These are phyloP conservation scores for Heracleum sosnowskyi DNA, from an alignment of 129 eudicot species.

Conservation along the genomic window DNA sequence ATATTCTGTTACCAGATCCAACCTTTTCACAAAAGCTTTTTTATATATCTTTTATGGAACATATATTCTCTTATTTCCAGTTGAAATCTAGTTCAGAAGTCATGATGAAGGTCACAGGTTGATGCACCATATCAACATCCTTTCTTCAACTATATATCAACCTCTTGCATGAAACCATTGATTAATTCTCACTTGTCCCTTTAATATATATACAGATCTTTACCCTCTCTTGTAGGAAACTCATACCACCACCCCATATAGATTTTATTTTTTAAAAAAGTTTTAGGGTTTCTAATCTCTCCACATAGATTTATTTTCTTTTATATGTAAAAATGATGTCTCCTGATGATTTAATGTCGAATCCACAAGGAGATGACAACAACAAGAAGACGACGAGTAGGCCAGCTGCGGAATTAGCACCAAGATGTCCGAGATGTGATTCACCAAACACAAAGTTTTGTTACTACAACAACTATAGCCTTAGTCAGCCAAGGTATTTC, in stretches of 20 bases:
- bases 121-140: constrained; percentile 35
- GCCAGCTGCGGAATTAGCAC: constrained; percentile 29
- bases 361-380: constrained; percentile 27
- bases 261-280: background rate
- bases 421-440: constrained; percentile 77
- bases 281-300: constrained; percentile 10
- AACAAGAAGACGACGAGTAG: constrained; percentile 19
- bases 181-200: constrained; percentile 17
- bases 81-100: background rate
- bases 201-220: constrained; percentile 17
- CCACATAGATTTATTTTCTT: background rate
- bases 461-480: constrained; percentile 92
- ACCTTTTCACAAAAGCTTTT: background rate
- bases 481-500: constrained; percentile 73
- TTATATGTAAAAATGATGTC: constrained; percentile 28
- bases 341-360: constrained; percentile 25
- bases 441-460: constrained; percentile 90
- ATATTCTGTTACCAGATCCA: constrained; percentile 7
- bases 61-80: background rate
- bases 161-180: constrained; percentile 66
- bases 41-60: background rate
- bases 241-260: constrained; percentile 21
- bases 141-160: constrained; percentile 12
- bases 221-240: constrained; percentile 46
- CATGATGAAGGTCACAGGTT: constrained; percentile 77